Evolutionary conservation across 495 filamentous ascomycete genomes (phyloP).

Genomic region (Lichenothelia convexa): DNA sequence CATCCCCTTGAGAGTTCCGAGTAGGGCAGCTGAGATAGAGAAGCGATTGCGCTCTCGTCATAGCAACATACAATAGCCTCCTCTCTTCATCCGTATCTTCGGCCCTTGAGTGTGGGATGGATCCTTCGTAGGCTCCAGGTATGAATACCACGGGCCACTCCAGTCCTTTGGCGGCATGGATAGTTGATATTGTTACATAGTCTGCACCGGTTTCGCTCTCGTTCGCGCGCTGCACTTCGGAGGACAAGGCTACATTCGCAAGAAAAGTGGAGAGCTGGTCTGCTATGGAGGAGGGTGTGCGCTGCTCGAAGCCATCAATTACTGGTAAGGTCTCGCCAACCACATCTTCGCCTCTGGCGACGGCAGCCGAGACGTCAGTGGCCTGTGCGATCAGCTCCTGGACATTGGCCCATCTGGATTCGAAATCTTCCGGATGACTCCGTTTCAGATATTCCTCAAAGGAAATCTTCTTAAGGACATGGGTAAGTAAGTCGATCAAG

Average conservation of each 20-base stretch:
- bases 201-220: conserved; percentile 33
- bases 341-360: conserved; percentile 24
- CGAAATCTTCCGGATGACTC: conserved; percentile 52
- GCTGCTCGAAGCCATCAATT: conserved; percentile 58
- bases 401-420: conserved; percentile 78
- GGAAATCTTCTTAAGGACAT: conserved; percentile 51
- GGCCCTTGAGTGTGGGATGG: conserved; percentile 81
- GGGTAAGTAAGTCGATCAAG: conserved; percentile 53
- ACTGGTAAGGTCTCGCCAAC: conserved; percentile 55
- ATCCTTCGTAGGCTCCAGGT: conserved; percentile 75
- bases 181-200: conserved; percentile 83
- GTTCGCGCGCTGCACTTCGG: conserved; percentile 45
- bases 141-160: conserved; percentile 98
- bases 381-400: conserved; percentile 70
- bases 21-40: conserved; percentile 79
- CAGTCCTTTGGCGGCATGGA: conserved; percentile 89
- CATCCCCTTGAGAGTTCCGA: conserved; percentile 41
- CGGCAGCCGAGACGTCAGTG: conserved; percentile 37
- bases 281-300: conserved; percentile 33
- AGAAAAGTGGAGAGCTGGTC: conserved; percentile 65
- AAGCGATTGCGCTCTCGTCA: conserved; percentile 83
- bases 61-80: conserved; percentile 84
- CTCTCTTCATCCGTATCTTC: conserved; percentile 86
- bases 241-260: conserved; percentile 69
- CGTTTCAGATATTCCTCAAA: conserved; percentile 56